Conservation (phyloP, 257 asterid species). For the Solanum bulbocastanum region DNA sequence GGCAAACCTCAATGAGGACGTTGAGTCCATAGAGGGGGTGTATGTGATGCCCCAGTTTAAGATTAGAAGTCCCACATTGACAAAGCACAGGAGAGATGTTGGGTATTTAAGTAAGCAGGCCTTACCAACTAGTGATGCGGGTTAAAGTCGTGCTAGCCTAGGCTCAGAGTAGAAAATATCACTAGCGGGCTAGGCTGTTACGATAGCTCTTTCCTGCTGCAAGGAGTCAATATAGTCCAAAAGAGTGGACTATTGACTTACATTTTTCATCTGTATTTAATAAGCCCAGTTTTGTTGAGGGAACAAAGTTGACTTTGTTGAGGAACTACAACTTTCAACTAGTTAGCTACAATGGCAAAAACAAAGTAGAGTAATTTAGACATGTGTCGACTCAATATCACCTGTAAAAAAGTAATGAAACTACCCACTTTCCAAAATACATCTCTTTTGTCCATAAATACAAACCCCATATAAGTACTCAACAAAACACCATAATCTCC, state of each 20-base stretch:
- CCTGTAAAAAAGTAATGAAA: not conserved
- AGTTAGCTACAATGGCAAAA: not conserved
- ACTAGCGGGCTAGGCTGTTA: too few relatives aligned
- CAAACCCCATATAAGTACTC: not conserved
- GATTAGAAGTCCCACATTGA: too few relatives aligned
- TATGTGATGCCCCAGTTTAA: too few relatives aligned
- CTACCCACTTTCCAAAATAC: not conserved
- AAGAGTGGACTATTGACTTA: not conserved
- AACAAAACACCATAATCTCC: not conserved
- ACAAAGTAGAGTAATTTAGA: not conserved
- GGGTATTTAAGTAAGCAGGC: too few relatives aligned
- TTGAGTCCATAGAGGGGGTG: too few relatives aligned
- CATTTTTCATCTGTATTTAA: not conserved
- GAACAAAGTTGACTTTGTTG: not conserved
- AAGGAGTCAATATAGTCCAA: not conserved
- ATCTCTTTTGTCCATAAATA: not conserved
- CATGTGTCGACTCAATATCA: not conserved
- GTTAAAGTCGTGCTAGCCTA: too few relatives aligned
- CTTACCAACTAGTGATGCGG: too few relatives aligned
- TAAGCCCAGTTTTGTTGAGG: not conserved
- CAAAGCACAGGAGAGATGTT: too few relatives aligned
- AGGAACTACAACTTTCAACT: not conserved
- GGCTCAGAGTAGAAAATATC: too few relatives aligned
- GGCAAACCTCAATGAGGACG: too few relatives aligned
- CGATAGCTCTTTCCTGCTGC: not conserved